phyloP scores from a whole-genome alignment of 164 flowering plant genomes.

The Magnolia kwangsiensis region DNA sequence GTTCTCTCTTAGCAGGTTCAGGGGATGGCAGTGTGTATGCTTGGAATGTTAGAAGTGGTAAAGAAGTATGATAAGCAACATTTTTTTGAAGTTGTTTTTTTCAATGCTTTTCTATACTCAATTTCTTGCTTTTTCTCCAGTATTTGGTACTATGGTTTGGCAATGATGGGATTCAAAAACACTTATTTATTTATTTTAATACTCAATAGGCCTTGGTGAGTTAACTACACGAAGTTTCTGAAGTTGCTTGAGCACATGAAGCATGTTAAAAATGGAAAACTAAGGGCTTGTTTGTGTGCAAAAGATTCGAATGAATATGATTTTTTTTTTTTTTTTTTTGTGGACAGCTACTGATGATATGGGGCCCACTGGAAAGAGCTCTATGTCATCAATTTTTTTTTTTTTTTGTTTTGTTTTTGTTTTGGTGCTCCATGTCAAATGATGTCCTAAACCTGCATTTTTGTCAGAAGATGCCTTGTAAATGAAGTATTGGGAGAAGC shows the following conservation, averaged over 20 bases:
- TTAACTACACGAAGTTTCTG: background rate
- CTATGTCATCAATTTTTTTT: no score
- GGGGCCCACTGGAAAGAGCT: no score
- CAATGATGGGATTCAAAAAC: background rate
- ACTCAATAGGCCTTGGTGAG: background rate
- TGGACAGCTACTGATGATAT: no score
- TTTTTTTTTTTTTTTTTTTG: no score
- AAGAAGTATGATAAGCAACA: slow-evolving; percentile 38
- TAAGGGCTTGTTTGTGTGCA: no score
- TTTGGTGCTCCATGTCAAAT: no score
- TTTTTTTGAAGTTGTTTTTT: background rate
- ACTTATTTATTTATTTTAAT: background rate
- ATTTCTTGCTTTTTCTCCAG: background rate
- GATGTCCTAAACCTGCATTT: no score
- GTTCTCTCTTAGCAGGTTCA: slow-evolving; percentile 36
- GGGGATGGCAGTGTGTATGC: slow-evolving; percentile 95
- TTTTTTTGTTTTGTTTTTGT: no score
- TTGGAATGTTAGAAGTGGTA: slow-evolving; percentile 93
- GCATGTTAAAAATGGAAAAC: background rate
- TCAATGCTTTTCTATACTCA: background rate
- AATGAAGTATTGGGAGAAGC: no score
- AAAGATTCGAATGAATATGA: no score
- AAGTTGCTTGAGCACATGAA: background rate
- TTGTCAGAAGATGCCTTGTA: no score
- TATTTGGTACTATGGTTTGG: background rate